Conservation (phyloP, 768 basidiomycete species). For the Glaciozyma martinii region DNA sequence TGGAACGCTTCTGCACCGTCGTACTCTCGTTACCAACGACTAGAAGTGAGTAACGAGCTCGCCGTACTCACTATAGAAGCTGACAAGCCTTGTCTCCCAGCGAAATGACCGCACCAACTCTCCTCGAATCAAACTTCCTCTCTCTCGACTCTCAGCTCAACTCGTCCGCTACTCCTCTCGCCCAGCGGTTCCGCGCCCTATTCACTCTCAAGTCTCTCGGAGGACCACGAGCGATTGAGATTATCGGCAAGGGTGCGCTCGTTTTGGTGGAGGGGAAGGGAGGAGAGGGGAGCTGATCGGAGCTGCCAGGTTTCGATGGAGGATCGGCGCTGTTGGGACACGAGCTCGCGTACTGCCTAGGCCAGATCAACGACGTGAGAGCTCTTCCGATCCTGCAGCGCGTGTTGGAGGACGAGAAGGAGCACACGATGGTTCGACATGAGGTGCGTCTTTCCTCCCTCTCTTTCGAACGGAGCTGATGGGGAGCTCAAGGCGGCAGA, state of each 20-base stretch:
- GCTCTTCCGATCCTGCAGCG: constrained; percentile 72
- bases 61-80: too few relatives aligned
- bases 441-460: constrained; percentile 50
- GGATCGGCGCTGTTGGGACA: constrained; percentile 87
- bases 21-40: too few relatives aligned
- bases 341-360: constrained; percentile 92
- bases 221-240: constrained; percentile 56
- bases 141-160: constrained; percentile 75
- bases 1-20: too few relatives aligned
- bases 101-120: too few relatives aligned
- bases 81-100: too few relatives aligned
- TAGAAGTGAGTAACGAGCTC: too few relatives aligned
- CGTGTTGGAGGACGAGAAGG: constrained; percentile 58
- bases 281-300: background rate
- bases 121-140: constrained; percentile 47
- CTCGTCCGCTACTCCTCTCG: constrained; percentile 62
- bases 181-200: constrained; percentile 77
- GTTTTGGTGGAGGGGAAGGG: background rate
- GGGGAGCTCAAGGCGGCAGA: constrained; percentile 67
- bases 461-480: background rate
- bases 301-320: constrained; percentile 64
- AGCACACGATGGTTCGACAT: constrained; percentile 96
- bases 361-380: constrained; percentile 66
- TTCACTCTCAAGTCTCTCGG: constrained; percentile 79
- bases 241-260: constrained; percentile 69